Evolutionary conservation across 345 rosid genomes (phyloP), one percentile per base, ranked within the genome.

Genomic region (Boechera retrofracta): DNA sequence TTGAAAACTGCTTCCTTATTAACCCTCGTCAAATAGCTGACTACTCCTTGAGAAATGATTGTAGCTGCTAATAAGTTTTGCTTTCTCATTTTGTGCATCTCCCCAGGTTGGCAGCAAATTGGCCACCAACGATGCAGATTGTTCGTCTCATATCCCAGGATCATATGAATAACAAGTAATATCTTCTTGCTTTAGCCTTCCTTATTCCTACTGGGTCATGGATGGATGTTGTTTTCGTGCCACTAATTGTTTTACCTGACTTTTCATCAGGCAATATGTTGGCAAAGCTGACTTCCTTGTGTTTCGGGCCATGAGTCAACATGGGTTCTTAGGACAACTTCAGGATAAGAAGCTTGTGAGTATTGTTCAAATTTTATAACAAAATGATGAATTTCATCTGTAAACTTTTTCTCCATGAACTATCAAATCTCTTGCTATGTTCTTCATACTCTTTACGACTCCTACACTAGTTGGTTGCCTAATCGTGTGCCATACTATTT

Each of bases 311-410:
- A 85, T 93, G 98, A 89, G 88, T 85, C 97, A 88, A 74, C 99
- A 95, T 82, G 96, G 96, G 39, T 91, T 92, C 79, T 93, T 95
- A 61, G 98, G 93, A 72, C 97, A 91, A 69, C 87, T 95, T 66
- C 99, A 91, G 83, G 97, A 92, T 77, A 95, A 95, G 86, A 95
- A 95, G 82, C 99, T 95, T 80, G 99, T 95, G 81, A 88, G 96
- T 87, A 57, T 38, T 74, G 67, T 72, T 61, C 33, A 33, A 42
- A 35, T 45, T 26, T 69, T n/a, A 11, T 68, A 6, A 24, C 52
- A 11, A 47, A 29, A 57, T 48, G 69, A 38, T 1, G 26, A 60
- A 6, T 55, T 56, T 8, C 57, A 55, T 45, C 65, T 42, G 48
- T 45, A 29, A 38, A 74, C n/a, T 1, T 13, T 36, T 47, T 49